Evolutionary conservation across 1,284 basidiomycete genomes (phyloP).

Genomic region (Microbotryum violaceum): DNA sequence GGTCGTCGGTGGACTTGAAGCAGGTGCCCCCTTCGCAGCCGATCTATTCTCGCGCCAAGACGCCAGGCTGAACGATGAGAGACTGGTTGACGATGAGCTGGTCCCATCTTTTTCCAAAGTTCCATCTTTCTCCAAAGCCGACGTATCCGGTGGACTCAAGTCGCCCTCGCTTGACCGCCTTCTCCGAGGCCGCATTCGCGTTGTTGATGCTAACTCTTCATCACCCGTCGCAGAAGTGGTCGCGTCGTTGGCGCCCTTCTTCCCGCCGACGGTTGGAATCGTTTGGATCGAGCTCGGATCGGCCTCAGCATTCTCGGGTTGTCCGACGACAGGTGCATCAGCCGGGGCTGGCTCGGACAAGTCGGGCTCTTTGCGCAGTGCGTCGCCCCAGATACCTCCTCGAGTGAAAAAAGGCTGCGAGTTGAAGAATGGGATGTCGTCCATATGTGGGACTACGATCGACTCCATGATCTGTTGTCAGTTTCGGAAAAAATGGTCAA

Average conservation of each 20-base stretch:
- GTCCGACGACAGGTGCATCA: slow-evolving; percentile 2
- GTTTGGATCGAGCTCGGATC: neutral
- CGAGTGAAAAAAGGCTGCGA: slow-evolving; percentile 52
- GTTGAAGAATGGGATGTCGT: slow-evolving; percentile 93
- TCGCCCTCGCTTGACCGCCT: neutral
- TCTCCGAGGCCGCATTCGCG: neutral
- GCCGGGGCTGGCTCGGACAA: slow-evolving; percentile 8
- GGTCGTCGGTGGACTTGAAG: slow-evolving; percentile 21
- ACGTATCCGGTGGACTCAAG: neutral
- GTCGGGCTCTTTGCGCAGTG: slow-evolving; percentile 38
- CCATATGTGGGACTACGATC: slow-evolving; percentile 93
- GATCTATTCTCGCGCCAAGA: slow-evolving; percentile 4
- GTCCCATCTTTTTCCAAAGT: neutral
- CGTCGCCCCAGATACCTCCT: slow-evolving; percentile 85
- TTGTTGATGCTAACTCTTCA: neutral
- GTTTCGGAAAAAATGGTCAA: too few relatives aligned
- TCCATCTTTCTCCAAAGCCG: neutral
- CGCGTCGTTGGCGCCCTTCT: neutral
- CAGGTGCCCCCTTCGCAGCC: slow-evolving; percentile 47
- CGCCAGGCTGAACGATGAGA: slow-evolving; percentile 10
- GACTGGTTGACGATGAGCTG: neutral
- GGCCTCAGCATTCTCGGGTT: neutral
- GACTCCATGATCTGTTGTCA: slow-evolving; percentile 71
- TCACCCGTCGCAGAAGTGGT: neutral
- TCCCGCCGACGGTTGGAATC: neutral